Conservation (phyloP, 2,329 filamentous ascomycete genomes). For the Neofusicoccum ribis region DNA sequence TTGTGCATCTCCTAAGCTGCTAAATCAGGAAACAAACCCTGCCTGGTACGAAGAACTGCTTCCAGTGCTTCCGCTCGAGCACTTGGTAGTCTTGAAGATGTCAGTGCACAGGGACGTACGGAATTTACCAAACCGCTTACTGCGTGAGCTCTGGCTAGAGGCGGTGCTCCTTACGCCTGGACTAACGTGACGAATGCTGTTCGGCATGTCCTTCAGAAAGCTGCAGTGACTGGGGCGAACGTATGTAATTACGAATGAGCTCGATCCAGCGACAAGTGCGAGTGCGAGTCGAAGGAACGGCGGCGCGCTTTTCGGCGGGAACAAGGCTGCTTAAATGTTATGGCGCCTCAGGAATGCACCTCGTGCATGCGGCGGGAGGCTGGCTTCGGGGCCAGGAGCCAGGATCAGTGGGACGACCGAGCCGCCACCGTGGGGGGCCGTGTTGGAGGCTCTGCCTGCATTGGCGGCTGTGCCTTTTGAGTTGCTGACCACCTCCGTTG, state of each 20-base stretch:
- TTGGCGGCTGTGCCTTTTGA: neutral
- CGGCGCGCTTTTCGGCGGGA: neutral
- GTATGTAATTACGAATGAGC: neutral
- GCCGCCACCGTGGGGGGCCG: conserved; percentile 7
- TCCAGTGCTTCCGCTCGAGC: neutral
- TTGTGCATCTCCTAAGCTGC: too few relatives aligned
- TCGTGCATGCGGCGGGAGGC: neutral
- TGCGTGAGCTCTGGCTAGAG: conserved; percentile 3
- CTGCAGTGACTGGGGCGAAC: neutral
- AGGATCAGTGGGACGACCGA: neutral
- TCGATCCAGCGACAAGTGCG: neutral
- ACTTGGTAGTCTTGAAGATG: neutral
- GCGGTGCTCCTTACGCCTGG: neutral
- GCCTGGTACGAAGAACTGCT: neutral
- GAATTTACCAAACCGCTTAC: neutral
- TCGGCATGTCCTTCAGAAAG: neutral
- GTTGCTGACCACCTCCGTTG: neutral
- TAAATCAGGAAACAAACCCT: neutral
- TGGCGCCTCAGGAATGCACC: neutral
- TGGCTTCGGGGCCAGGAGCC: neutral
- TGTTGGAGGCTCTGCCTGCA: neutral
- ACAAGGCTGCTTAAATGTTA: neutral
- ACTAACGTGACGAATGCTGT: neutral
- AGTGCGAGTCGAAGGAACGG: neutral
- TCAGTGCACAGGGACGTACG: neutral